phyloP scores from a whole-genome alignment of 495 filamentous ascomycete species.

The Penicillium ucsense region DNA sequence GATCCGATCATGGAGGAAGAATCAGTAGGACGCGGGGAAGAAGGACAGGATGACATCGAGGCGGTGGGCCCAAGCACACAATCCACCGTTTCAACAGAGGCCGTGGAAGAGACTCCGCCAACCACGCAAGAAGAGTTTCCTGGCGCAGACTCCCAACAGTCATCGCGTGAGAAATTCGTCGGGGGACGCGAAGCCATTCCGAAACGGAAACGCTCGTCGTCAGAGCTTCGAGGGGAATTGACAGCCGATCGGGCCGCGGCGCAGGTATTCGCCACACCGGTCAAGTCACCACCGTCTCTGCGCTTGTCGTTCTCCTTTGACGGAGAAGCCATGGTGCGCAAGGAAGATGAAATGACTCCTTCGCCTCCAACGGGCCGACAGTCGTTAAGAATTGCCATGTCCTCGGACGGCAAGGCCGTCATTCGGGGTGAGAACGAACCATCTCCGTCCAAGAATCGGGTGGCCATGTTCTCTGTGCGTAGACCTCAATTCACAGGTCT shows the following conservation, averaged over 20 bases:
- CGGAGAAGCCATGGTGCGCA: conserved; percentile 71
- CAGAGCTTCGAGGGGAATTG: conserved; percentile 17
- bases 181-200: conserved; percentile 8
- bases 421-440: conserved; percentile 37
- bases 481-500: conserved; percentile 45
- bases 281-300: conserved; percentile 37
- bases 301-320: conserved; percentile 66
- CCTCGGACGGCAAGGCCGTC: conserved; percentile 42
- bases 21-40: no score
- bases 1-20: conserved; percentile 15
- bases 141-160: conserved; percentile 8
- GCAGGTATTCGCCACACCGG: conserved; percentile 11
- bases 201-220: conserved; percentile 31
- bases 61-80: conserved; percentile 22
- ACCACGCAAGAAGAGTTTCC: conserved; percentile 14
- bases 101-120: conserved; percentile 19
- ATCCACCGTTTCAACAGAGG: conserved; percentile 30
- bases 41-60: conserved; percentile 15
- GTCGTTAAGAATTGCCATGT: conserved; percentile 38
- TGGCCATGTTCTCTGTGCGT: conserved; percentile 42
- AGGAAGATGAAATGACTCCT: conserved; percentile 51
- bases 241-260: conserved; percentile 5
- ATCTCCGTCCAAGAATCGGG: conserved; percentile 42
- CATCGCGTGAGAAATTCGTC: not conserved
- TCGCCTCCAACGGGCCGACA: conserved; percentile 56